Evolutionary conservation across 2,329 filamentous ascomycete species (phyloP), one percentile per base, ranked within the genome.

Genomic region (Daldinia sp.): DNA sequence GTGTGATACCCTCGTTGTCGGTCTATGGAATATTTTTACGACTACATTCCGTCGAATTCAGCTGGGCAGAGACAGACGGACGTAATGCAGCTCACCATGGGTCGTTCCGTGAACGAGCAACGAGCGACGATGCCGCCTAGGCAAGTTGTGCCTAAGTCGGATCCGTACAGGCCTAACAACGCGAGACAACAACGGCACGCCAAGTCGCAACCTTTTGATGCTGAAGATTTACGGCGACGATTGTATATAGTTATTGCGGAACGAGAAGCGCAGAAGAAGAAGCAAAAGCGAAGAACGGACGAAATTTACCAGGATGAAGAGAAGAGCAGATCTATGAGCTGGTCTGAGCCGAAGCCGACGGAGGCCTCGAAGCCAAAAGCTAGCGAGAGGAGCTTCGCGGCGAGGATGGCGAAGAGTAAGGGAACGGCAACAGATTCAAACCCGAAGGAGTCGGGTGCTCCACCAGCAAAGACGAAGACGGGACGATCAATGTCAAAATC

Each of bases 141-240:
- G 30, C 63, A 60, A 35, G 35, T 52, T 27, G 48, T 45, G n/a
- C 39, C 39, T 17, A 68, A 68, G 47, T 35, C 62, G 35, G 65
- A 65, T 15, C 21, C 62, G 1, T 56, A 32, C 19, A 65, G 32
- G 27, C 64, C 62, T 8, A 60, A 30, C 30, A 27, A 62, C 11
- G n/a, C 52, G 49, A 53, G 53, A 52, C 63, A 43, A 21, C 29
- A 53, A n/a, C 64, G 60, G 50, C 47, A 56, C 29, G 45, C 65
- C 11, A 74, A 71, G 59, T 74, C 73, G 25, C 71, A 78, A 29
- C 77, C 79, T 15, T 77, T 88, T 45, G 85, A 88, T 62, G 78
- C 86, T 0, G 79, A 83, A 25, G 85, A 89, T 57, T 74, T 89
- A 25, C 79, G 80, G 9, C 79, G 81, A 29, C 82, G 85, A 15